Percentiles rank a stretch among this genome's conserved stretches.
Conservation (phyloP, 345 rosid genomes). For the Salix koriyanagi region DNA sequence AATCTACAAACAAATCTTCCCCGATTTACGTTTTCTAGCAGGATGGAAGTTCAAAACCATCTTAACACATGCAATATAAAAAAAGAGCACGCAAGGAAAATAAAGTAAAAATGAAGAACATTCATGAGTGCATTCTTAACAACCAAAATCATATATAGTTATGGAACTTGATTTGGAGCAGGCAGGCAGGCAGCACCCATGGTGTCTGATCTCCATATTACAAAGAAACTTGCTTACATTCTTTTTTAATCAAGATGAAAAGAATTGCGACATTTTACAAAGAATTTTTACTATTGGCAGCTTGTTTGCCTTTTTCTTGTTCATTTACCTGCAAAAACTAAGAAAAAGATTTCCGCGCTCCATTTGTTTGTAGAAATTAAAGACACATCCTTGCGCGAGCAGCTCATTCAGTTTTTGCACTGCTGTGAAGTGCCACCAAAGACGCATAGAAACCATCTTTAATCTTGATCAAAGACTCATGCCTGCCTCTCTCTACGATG, state of each 20-base stretch:
- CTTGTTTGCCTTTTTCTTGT: background rate
- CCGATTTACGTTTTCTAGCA: no score
- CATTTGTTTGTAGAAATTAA: background rate
- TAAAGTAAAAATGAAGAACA: no score
- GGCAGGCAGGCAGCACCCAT: no score
- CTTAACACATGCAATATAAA: no score
- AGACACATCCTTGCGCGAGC: background rate
- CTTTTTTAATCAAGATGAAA: background rate
- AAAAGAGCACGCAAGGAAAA: slow-evolving; percentile 13
- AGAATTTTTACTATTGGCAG: background rate
- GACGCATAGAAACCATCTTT: slow-evolving; percentile 27
- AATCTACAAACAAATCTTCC: no score
- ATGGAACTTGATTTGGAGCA: no score
- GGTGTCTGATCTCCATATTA: background rate
- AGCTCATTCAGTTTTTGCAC: slow-evolving; percentile 16
- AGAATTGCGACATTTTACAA: background rate
- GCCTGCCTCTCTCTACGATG: slow-evolving; percentile 44
- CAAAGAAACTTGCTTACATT: background rate
- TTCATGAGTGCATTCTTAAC: no score
- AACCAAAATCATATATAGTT: no score
- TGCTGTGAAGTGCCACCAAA: slow-evolving; percentile 22
- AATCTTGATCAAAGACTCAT: slow-evolving; percentile 17
- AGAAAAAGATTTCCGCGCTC: background rate
- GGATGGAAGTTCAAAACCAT: no score
- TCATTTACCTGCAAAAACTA: background rate